These are phyloP conservation scores for Beauveria medogensis DNA, from an alignment of 2,329 filamentous ascomycete genomes.

Conservation along the genomic window DNA sequence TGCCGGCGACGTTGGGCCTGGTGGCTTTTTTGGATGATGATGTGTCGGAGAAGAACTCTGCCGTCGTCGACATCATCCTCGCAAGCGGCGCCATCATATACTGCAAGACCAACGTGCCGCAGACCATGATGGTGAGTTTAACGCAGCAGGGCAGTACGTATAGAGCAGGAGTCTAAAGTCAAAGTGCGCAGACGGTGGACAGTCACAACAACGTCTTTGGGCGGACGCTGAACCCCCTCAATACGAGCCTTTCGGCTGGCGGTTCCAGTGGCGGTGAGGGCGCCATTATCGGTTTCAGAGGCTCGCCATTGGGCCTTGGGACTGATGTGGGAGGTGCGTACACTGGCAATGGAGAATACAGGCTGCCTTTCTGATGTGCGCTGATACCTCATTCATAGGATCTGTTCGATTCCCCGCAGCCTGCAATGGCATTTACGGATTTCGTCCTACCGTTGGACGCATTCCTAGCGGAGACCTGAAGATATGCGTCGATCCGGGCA, in stretches of 20 bases:
- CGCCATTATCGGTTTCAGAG: constrained; percentile 47
- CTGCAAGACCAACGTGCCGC: constrained; percentile 13
- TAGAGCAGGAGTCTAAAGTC: neutral
- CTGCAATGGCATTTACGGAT: constrained; percentile 47
- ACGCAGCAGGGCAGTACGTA: no score
- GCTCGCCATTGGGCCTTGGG: constrained; percentile 48
- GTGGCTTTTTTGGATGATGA: constrained; percentile 18
- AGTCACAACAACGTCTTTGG: constrained; percentile 45
- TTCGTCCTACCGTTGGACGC: constrained; percentile 47
- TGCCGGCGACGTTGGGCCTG: constrained; percentile 19
- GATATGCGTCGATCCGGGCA: neutral
- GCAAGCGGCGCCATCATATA: constrained; percentile 22
- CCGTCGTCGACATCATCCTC: constrained; percentile 19
- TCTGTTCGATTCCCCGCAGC: constrained; percentile 44
- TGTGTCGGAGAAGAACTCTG: constrained; percentile 15
- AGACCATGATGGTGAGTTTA: constrained; percentile 9
- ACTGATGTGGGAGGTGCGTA: constrained; percentile 41
- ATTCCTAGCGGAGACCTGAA: constrained; percentile 33
- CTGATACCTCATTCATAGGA: constrained; percentile 24
- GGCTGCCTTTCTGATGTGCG: neutral
- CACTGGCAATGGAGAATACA: neutral
- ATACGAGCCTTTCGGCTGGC: constrained; percentile 47
- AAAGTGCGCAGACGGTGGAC: constrained; percentile 17
- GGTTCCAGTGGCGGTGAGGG: constrained; percentile 56
- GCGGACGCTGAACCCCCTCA: constrained; percentile 49